Conservation (phyloP, 371 early-diverging fungal genomes). For the Mortierella sp. region DNA sequence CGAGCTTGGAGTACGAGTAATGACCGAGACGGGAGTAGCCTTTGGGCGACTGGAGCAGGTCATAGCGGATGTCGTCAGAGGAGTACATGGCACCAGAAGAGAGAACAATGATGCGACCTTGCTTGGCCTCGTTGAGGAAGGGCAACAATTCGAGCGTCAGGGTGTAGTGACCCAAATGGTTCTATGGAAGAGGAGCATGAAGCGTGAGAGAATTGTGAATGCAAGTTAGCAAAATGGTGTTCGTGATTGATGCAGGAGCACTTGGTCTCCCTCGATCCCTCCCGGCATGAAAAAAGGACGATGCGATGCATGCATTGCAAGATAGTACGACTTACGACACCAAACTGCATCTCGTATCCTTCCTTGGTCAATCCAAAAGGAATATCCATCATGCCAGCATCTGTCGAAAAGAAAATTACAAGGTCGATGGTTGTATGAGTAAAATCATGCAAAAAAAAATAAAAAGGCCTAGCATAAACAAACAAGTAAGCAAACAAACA, state of each 20-base stretch:
- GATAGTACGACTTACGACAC: conserved; percentile 34
- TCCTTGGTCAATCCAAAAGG: conserved; percentile 47
- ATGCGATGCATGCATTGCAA: not conserved
- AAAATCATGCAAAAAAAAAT: not conserved
- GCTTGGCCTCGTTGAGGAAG: conserved; percentile 53
- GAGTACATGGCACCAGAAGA: conserved; percentile 60
- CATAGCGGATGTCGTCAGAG: conserved; percentile 57
- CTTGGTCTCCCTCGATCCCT: not conserved
- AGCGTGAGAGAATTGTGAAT: not conserved
- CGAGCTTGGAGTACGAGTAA: conserved; percentile 71
- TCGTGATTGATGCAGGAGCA: not conserved
- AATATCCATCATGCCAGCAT: conserved; percentile 60
- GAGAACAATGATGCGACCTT: conserved; percentile 66
- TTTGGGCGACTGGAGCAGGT: conserved; percentile 42
- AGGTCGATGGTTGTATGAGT: not conserved
- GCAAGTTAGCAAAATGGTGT: not conserved
- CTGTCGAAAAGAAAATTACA: conserved; percentile 14
- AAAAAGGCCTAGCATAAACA: not conserved
- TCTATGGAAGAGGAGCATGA: conserved; percentile 13
- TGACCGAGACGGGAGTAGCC: conserved; percentile 58
- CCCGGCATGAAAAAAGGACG: not conserved
- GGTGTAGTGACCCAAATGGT: conserved; percentile 48
- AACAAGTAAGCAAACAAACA: not conserved
- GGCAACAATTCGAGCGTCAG: conserved; percentile 60
- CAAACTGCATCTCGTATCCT: conserved; percentile 56